phyloP scores from a whole-genome alignment of 352 stramenopile species.

The Peronospora farinosa region DNA sequence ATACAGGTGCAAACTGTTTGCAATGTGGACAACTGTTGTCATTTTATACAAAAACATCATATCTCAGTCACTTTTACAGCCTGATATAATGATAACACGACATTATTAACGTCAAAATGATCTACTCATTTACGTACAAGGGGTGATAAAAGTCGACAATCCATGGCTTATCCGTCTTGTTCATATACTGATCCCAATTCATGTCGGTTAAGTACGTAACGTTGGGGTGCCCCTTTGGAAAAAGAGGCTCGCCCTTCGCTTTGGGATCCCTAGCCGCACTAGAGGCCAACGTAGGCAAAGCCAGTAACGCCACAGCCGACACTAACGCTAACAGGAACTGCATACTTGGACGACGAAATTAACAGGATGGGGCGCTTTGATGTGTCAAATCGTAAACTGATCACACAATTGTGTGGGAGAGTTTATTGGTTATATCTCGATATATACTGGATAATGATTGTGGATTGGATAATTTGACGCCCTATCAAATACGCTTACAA shows the following conservation, averaged over 20 bases:
- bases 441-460: no score
- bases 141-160: constrained; percentile 84
- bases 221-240: constrained; percentile 74
- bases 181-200: constrained; percentile 71
- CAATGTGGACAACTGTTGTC: constrained; percentile 64
- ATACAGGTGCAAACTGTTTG: constrained; percentile 69
- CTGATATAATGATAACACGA: neutral
- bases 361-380: no score
- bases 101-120: neutral
- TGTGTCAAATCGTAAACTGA: no score
- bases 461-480: no score
- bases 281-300: constrained; percentile 9
- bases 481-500: no score
- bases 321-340: constrained; percentile 17
- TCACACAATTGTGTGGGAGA: no score
- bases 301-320: constrained; percentile 17
- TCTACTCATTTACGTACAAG: constrained; percentile 45
- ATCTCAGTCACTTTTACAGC: constrained; percentile 14
- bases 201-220: constrained; percentile 83
- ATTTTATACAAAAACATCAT: constrained; percentile 9
- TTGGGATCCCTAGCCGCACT: constrained; percentile 51
- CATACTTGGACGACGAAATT: constrained; percentile 7
- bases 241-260: constrained; percentile 70
- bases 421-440: no score
- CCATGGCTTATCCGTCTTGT: constrained; percentile 73